Conservation (phyloP, 371 early-diverging fungal species). For the Lichtheimia ramosa region DNA sequence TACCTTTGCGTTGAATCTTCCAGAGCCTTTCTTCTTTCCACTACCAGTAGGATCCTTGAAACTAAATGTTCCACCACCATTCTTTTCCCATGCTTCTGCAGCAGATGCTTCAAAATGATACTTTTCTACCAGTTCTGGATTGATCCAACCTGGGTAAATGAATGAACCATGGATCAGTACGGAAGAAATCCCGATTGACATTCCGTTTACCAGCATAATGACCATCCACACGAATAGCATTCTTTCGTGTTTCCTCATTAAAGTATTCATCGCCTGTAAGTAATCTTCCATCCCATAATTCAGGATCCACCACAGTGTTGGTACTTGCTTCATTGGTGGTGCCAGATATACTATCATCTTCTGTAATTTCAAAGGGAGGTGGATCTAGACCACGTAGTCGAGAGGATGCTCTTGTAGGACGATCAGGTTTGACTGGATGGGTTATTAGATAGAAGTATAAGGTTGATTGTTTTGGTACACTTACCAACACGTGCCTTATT, state of each 20-base stretch:
- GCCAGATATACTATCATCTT: constrained; percentile 11
- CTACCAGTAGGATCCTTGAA: constrained; percentile 62
- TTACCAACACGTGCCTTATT: no score
- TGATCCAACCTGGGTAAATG: constrained; percentile 55
- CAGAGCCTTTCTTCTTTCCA: constrained; percentile 29
- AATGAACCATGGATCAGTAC: no score
- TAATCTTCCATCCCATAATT: constrained; percentile 41
- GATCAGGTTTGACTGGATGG: not conserved
- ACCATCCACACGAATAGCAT: constrained; percentile 60
- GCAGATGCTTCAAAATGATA: constrained; percentile 61
- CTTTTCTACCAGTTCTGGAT: constrained; percentile 52
- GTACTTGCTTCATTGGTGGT: not conserved
- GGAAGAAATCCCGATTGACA: not conserved
- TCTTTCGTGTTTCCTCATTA: constrained; percentile 36
- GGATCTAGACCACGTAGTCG: constrained; percentile 50
- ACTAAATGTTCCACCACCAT: constrained; percentile 75
- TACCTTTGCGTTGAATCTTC: constrained; percentile 38
- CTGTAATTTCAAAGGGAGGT: constrained; percentile 31
- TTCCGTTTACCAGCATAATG: constrained; percentile 43
- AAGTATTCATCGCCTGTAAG: constrained; percentile 63
- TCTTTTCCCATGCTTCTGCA: constrained; percentile 71
- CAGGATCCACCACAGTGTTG: constrained; percentile 31
- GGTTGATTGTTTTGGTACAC: no score
- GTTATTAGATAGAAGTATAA: no score
- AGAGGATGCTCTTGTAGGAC: constrained; percentile 39